Evolutionary conservation across 768 basidiomycete species (phyloP).

Genomic region (Hericium rajendrae): DNA sequence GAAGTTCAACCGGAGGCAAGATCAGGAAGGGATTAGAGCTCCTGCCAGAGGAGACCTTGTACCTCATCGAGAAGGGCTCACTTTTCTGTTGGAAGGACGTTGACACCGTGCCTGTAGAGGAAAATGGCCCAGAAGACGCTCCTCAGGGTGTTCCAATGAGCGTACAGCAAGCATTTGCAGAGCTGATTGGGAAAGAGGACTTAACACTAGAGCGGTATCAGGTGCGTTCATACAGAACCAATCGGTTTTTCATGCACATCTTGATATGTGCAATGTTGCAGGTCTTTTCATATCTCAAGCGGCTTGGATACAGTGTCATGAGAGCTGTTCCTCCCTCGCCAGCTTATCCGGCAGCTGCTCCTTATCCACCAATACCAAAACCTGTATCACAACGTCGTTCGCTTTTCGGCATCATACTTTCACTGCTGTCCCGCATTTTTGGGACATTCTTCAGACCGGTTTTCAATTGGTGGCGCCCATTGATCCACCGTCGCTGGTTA

Average conservation of each 20-base stretch:
- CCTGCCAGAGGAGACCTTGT: constrained; percentile 91
- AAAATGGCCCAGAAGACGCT: constrained; percentile 27
- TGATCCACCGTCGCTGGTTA: constrained; percentile 39
- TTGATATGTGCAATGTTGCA: constrained; percentile 22
- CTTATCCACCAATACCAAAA: constrained; percentile 9
- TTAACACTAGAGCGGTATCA: constrained; percentile 84
- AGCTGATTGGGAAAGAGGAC: constrained; percentile 74
- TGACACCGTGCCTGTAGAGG: constrained; percentile 18
- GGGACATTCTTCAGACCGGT: constrained; percentile 20
- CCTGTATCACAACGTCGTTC: constrained; percentile 24
- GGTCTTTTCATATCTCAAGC: constrained; percentile 89
- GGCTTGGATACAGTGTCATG: constrained; percentile 83
- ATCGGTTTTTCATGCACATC: not conserved
- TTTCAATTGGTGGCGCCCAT: constrained; percentile 60
- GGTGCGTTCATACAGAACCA: constrained; percentile 31
- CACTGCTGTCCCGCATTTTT: constrained; percentile 23
- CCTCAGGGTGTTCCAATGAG: constrained; percentile 67
- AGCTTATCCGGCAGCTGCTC: constrained; percentile 36
- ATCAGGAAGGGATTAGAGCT: constrained; percentile 66
- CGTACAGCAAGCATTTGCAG: constrained; percentile 81
- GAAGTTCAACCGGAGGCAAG: constrained; percentile 29
- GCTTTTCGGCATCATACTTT: constrained; percentile 22
- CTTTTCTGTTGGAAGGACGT: constrained; percentile 73
- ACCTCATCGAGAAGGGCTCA: constrained; percentile 84
- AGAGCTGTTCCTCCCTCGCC: constrained; percentile 55